Conservation (phyloP, 441 rosid species). For the Rhodomyrtus psidioides region DNA sequence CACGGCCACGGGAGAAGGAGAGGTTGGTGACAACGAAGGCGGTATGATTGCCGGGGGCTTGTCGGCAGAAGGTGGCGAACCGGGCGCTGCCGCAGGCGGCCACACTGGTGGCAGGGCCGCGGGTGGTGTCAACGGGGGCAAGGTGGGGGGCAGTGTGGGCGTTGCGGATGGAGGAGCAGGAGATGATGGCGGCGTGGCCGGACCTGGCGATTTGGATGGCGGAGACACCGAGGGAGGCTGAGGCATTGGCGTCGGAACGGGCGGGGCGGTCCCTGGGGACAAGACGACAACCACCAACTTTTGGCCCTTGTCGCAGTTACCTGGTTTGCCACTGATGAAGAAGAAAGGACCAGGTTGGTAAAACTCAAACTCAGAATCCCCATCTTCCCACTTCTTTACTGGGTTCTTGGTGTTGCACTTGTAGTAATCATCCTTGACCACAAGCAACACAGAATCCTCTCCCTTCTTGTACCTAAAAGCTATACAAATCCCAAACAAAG, state of each 20-base stretch:
- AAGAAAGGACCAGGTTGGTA: not conserved
- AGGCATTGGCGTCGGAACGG: not conserved
- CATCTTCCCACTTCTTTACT: not conserved
- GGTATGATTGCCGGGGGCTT: not conserved
- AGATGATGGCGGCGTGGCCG: not conserved
- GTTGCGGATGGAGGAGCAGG: not conserved
- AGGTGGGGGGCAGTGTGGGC: no score
- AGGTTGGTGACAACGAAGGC: not conserved
- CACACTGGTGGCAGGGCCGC: not conserved
- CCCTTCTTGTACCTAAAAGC: not conserved
- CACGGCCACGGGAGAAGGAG: not conserved
- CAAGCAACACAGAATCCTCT: not conserved
- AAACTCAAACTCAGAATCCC: not conserved
- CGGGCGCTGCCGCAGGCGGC: not conserved
- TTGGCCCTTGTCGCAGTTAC: not conserved
- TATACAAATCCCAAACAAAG: not conserved
- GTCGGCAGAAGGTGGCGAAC: not conserved
- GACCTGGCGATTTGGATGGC: not conserved
- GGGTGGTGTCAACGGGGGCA: no score
- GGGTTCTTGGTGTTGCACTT: not conserved
- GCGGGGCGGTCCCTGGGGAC: not conserved
- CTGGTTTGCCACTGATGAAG: not conserved
- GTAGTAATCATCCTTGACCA: not conserved
- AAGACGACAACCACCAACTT: not conserved
- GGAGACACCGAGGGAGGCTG: not conserved